phyloP scores from a whole-genome alignment of 2,329 filamentous ascomycete species.

The Talaromyces verruculosus region DNA sequence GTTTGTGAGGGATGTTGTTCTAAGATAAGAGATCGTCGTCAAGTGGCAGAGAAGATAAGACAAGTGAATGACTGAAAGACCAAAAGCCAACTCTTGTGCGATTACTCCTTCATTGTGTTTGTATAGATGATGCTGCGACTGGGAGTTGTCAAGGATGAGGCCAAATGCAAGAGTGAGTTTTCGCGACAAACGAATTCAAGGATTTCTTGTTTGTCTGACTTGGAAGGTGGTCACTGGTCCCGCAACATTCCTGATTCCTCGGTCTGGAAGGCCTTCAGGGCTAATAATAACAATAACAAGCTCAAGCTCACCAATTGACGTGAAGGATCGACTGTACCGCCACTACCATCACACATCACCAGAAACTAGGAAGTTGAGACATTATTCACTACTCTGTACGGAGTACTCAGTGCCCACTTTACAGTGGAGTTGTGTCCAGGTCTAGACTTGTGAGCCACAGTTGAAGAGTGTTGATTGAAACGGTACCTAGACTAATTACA shows the following conservation, averaged over 20 bases:
- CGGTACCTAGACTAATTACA: background rate
- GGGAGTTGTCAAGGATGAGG: background rate
- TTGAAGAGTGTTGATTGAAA: background rate
- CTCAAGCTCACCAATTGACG: background rate
- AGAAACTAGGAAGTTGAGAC: background rate
- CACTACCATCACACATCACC: background rate
- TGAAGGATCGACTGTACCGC: background rate
- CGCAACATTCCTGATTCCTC: conserved; percentile 12
- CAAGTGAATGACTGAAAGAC: background rate
- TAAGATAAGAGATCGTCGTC: background rate
- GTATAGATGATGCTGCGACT: background rate
- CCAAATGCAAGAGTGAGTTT: background rate
- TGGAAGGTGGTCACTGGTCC: background rate
- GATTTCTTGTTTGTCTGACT: conserved; percentile 1
- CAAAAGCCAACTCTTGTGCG: background rate
- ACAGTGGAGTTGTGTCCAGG: background rate
- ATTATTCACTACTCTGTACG: background rate
- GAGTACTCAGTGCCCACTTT: background rate
- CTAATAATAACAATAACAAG: conserved; percentile 8
- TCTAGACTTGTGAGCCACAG: background rate
- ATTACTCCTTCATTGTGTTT: background rate
- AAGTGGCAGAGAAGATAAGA: background rate
- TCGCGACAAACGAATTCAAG: background rate
- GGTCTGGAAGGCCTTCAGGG: background rate
- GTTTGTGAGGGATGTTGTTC: background rate